Base-by-base conservation (phyloP, 1,139 yeast species). In the Pichia sp. region DNA sequence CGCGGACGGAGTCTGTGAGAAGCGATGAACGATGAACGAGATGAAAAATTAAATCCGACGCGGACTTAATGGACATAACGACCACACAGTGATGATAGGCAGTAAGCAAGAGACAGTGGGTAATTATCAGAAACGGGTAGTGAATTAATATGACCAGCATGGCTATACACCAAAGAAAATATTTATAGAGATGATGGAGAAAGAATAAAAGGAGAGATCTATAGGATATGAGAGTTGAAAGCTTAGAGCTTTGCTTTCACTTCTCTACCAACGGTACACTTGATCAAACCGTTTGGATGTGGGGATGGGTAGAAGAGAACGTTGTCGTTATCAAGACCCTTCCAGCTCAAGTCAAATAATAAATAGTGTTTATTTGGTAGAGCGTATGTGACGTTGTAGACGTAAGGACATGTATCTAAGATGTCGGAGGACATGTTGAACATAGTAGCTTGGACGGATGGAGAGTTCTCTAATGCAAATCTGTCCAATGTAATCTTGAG, bases 361-460 rank as follows among this genome's bases (percentile, higher is more conserved):
- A 87, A 73, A 66, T 81, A 87, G 61, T 87, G 96, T 64, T 84
- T 87, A 71, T 87, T 87, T 53, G 96, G 96, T 55, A 87, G 72
- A 29, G 72, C 64, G 60, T 84, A 87, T 37, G 78, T 62, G 29
- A 86, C 95, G 32, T 67, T 67, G 41, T 66, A 72, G 38, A 87
- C 67, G 44, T 67, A 68, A 6, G 77, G 67, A 40, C 74, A 79
- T 35, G 53, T 56, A 36, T 64, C 67, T 55, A 87, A 71, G 47
- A 87, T 85, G 47, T 75, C 76, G 44, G 74, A 69, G 27, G 85
- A 71, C 91, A 87, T 87, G 68, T 86, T 84, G 69, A 76, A 87
- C 96, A 86, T 86, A 44, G 96, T 87, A 29, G 94, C 95, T 66
- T 87, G 96, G 34, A 87, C 96, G 14, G 94, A 81, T 15, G 95